These are phyloP conservation scores for Microdochium paspali DNA, from an alignment of 2,329 filamentous ascomycete species.

Conservation along the genomic window DNA sequence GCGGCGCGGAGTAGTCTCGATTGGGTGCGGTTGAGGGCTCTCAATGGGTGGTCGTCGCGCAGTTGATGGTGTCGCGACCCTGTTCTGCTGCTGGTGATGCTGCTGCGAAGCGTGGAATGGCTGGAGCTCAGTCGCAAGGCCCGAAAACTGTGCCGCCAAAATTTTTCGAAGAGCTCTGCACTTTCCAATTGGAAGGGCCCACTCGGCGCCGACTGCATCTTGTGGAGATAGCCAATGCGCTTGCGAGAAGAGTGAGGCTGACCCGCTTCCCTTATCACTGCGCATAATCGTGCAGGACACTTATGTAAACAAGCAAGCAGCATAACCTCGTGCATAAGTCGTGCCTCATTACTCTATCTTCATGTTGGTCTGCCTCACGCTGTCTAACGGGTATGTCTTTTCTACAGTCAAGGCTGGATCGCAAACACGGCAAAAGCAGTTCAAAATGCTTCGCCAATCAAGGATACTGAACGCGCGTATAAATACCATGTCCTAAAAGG, in stretches of 20 bases:
- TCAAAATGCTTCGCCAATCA: background rate
- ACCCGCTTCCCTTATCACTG: background rate
- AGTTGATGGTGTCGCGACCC: background rate
- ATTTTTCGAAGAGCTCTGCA: background rate
- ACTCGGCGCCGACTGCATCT: too few relatives aligned
- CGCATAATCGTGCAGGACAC: background rate
- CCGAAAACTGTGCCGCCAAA: constrained; percentile 1
- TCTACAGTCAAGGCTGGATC: background rate
- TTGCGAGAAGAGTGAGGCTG: background rate
- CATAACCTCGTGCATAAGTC: background rate
- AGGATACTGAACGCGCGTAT: background rate
- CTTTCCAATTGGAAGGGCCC: background rate
- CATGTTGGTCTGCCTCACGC: background rate
- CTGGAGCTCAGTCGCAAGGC: background rate
- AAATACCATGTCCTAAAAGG: constrained; percentile 11
- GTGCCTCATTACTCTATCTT: background rate
- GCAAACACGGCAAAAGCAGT: background rate
- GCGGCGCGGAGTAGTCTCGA: background rate
- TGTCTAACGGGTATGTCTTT: background rate
- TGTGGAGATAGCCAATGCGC: background rate
- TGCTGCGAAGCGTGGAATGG: background rate
- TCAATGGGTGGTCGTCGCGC: background rate
- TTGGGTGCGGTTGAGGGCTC: background rate
- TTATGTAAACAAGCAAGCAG: background rate
- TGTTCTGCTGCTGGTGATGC: background rate